Percentiles rank a stretch among this genome's conserved stretches.
These are phyloP conservation scores for Clitocybe nebularis DNA, from an alignment of 1,284 basidiomycete genomes.

Conservation along the genomic window DNA sequence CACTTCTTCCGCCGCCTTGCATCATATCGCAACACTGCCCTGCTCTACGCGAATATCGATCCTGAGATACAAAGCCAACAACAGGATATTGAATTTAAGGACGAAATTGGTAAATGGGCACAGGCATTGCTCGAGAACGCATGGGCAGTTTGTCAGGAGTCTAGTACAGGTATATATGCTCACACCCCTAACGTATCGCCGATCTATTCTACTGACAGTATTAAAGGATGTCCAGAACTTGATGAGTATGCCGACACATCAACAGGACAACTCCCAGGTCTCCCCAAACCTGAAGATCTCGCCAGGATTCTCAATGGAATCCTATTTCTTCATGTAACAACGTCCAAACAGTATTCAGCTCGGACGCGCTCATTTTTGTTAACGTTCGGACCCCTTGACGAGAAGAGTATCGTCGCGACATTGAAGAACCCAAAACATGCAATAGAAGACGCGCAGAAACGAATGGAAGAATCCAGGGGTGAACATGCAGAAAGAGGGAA, in stretches of 20 bases:
- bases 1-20: slow-evolving; percentile 45
- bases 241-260: slow-evolving; percentile 44
- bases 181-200: neutral
- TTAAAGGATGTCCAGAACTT: slow-evolving; percentile 33
- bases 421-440: slow-evolving; percentile 48
- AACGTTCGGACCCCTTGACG: slow-evolving; percentile 38
- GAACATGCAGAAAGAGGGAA: slow-evolving; percentile 40
- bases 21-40: slow-evolving; percentile 40
- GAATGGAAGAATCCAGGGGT: slow-evolving; percentile 36
- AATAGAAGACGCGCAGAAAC: slow-evolving; percentile 41
- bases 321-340: slow-evolving; percentile 48
- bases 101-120: slow-evolving; percentile 42
- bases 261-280: slow-evolving; percentile 33
- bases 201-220: neutral
- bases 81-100: slow-evolving; percentile 30
- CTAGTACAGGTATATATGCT: slow-evolving; percentile 33
- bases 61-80: slow-evolving; percentile 18
- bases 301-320: slow-evolving; percentile 42
- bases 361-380: slow-evolving; percentile 49
- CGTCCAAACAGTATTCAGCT: slow-evolving; percentile 47
- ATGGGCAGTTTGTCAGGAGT: slow-evolving; percentile 46
- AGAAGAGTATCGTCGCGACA: slow-evolving; percentile 39
- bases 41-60: slow-evolving; percentile 26
- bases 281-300: slow-evolving; percentile 34
- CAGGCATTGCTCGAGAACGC: slow-evolving; percentile 40